A percentile compares a stretch with the other conserved stretches of the same genome.
These are phyloP conservation scores for slime mould (Dictyostelium discoideum) DNA, from an alignment of 78 protist genomes.

Conservation along the genomic window dicty_2.7 NC_007089.4:3252001-3252500, in stretches of 20 bases:
- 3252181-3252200: slow-evolving; percentile 60
- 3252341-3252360: not conserved
- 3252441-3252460: slow-evolving; percentile 76
- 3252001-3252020: slow-evolving; percentile 57
- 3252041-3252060: slow-evolving; percentile 51
- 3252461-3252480: slow-evolving; percentile 74
- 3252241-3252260: slow-evolving; percentile 68
- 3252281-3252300: slow-evolving; percentile 53
- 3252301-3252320: slow-evolving; percentile 51
- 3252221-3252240: slow-evolving; percentile 54
- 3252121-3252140: slow-evolving; percentile 63
- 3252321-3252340: slow-evolving; percentile 39
- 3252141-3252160: slow-evolving; percentile 78
- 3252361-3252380: not conserved
- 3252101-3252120: slow-evolving; percentile 68
- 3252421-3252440: slow-evolving; percentile 39
- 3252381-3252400: slow-evolving; percentile 57
- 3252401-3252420: slow-evolving; percentile 52
- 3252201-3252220: slow-evolving; percentile 70
- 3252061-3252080: slow-evolving; percentile 74
- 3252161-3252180: slow-evolving; percentile 57
- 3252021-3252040: slow-evolving; percentile 68
- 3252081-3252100: slow-evolving; percentile 78
- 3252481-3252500: slow-evolving; percentile 23
- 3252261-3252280: slow-evolving; percentile 48